Percentiles rank a stretch among this genome's conserved stretches.
phyloP scores from a whole-genome alignment of 495 filamentous ascomycete species.

The Podospora pseudoanserina region DNA sequence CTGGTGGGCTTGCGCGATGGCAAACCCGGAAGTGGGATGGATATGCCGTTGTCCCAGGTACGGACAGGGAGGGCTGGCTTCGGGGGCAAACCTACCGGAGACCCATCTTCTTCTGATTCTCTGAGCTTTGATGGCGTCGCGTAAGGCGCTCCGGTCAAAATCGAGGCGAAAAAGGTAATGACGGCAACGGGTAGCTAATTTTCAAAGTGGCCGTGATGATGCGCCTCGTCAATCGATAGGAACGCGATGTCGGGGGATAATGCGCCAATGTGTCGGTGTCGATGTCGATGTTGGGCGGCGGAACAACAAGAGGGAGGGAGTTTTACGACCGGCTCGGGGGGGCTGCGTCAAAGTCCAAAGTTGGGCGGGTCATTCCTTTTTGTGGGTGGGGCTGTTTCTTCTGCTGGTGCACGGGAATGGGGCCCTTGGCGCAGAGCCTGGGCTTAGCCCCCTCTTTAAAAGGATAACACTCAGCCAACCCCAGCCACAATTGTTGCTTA shows the following conservation, averaged over 20 bases:
- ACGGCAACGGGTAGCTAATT: conserved; percentile 18
- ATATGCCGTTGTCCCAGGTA: conserved; percentile 16
- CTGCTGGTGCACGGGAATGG: not conserved
- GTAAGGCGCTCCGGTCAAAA: not conserved
- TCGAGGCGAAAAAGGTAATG: conserved; percentile 23
- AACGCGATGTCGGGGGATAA: conserved; percentile 24
- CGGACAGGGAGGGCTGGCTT: conserved; percentile 23
- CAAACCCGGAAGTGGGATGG: conserved; percentile 17
- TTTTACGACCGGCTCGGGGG: conserved; percentile 3
- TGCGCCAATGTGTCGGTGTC: conserved; percentile 25
- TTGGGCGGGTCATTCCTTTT: conserved; percentile 27
- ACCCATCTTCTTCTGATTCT: conserved; percentile 56
- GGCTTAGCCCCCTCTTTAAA: not conserved
- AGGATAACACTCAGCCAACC: not conserved
- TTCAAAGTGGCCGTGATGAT: conserved; percentile 14
- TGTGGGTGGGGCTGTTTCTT: conserved; percentile 8
- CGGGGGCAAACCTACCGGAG: conserved; percentile 62
- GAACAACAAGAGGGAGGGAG: conserved; percentile 22
- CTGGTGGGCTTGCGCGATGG: conserved; percentile 11
- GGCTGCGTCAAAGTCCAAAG: conserved; percentile 20
- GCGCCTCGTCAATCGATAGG: conserved; percentile 31
- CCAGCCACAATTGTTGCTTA: not conserved
- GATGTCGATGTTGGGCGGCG: conserved; percentile 20
- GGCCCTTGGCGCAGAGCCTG: not conserved
- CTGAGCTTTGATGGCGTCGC: not conserved